A percentile compares a stretch with the other conserved stretches of the same genome.
phyloP scores from a whole-genome alignment of 306 rosid genomes.

The Vigna unguiculata region DNA sequence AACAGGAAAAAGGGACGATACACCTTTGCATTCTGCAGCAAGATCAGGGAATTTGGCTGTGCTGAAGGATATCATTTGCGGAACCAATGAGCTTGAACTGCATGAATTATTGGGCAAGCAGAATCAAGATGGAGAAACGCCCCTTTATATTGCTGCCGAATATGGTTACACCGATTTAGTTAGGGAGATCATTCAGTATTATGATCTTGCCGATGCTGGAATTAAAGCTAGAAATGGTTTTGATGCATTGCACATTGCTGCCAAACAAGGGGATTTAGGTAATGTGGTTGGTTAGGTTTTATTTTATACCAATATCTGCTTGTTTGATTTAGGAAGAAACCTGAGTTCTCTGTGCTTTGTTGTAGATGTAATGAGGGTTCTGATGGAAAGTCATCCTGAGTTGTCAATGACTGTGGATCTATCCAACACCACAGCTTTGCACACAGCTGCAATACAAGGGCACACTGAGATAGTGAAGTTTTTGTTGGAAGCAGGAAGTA shows the following conservation, averaged over 20 bases:
- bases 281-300: slow-evolving; percentile 1
- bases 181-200: slow-evolving; percentile 77
- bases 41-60: slow-evolving; percentile 71
- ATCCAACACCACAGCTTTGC: slow-evolving; percentile 95
- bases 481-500: slow-evolving; percentile 79
- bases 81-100: slow-evolving; percentile 56
- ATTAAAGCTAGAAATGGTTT: slow-evolving; percentile 91
- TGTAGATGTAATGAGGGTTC: slow-evolving; percentile 76
- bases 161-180: slow-evolving; percentile 81
- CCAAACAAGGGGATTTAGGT: slow-evolving; percentile 91
- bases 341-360: slow-evolving; percentile 29
- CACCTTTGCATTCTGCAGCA: slow-evolving; percentile 76
- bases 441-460: slow-evolving; percentile 94
- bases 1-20: slow-evolving; percentile 93
- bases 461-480: slow-evolving; percentile 73
- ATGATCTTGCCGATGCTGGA: slow-evolving; percentile 79
- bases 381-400: slow-evolving; percentile 85
- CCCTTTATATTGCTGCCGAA: slow-evolving; percentile 89
- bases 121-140: slow-evolving; percentile 90
- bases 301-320: slow-evolving; percentile 8
- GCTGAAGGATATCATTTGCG: slow-evolving; percentile 53
- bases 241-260: slow-evolving; percentile 96
- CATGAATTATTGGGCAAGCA: slow-evolving; percentile 65
- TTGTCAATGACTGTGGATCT: slow-evolving; percentile 89
- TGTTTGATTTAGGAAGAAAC: slow-evolving; percentile 16